Evolutionary conservation across 805 yeast genomes (phyloP).

Genomic region (Wickerhamomyces kurtzmanii): DNA sequence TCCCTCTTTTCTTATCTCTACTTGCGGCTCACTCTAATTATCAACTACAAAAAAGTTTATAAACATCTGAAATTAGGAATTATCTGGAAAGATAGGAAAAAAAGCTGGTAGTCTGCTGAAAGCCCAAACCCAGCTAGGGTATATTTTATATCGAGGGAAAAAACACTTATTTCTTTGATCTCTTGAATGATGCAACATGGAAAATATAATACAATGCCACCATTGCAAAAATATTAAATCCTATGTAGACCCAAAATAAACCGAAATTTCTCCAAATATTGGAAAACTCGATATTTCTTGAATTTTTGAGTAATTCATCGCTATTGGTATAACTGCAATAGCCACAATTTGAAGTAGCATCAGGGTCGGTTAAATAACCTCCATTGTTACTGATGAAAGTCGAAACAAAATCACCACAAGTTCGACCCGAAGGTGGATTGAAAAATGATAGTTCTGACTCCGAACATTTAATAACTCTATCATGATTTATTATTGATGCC

Average conservation of each 20-base stretch:
- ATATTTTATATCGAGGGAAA: too few species aligned
- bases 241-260: constrained; percentile 38
- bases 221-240: constrained; percentile 7
- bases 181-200: not conserved
- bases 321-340: constrained; percentile 36
- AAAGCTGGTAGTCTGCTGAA: too few species aligned
- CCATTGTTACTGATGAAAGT: constrained; percentile 27
- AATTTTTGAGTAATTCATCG: constrained; percentile 32
- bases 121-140: too few species aligned
- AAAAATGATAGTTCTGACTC: constrained; percentile 37
- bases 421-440: constrained; percentile 47
- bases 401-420: constrained; percentile 50
- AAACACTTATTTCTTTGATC: too few species aligned
- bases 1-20: too few species aligned
- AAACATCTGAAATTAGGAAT: too few species aligned
- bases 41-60: too few species aligned
- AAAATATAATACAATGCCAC: constrained; percentile 4
- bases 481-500: constrained; percentile 37
- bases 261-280: constrained; percentile 63
- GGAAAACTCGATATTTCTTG: constrained; percentile 31
- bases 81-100: too few species aligned
- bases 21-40: too few species aligned
- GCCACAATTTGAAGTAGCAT: constrained; percentile 36
- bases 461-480: constrained; percentile 39
- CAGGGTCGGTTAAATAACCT: constrained; percentile 53